Conservation (phyloP, 1,284 basidiomycete genomes). For the Ceratobasidium sp. region DNA sequence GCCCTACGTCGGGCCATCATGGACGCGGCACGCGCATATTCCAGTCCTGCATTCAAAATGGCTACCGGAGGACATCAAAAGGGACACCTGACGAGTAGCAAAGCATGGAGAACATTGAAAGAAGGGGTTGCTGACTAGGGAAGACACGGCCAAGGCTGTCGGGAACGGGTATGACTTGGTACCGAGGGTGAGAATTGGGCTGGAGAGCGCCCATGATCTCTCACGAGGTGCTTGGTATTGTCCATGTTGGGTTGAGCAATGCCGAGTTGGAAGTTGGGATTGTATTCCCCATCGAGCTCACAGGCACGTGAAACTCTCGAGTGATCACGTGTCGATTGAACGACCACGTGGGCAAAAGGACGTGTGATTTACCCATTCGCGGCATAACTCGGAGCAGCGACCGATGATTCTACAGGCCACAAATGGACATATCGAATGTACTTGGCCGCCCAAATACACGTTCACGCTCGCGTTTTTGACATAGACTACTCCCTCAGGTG, state of each 20-base stretch:
- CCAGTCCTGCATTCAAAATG: neutral
- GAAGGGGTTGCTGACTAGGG: neutral
- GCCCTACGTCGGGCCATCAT: neutral
- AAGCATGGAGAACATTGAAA: neutral
- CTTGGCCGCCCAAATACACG: too few relatives aligned
- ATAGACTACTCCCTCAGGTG: too few relatives aligned
- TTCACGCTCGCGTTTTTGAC: too few relatives aligned
- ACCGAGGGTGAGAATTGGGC: neutral
- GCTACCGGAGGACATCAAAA: neutral
- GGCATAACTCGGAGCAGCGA: too few relatives aligned
- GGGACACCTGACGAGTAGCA: neutral
- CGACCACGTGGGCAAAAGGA: too few relatives aligned
- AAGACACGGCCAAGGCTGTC: constrained; percentile 2
- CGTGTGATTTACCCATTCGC: too few relatives aligned
- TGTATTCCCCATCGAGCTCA: neutral
- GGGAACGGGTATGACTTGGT: constrained; percentile 16
- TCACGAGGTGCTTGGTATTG: neutral
- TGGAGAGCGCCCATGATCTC: neutral
- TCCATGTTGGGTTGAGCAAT: neutral
- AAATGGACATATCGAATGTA: too few relatives aligned
- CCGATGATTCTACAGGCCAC: too few relatives aligned
- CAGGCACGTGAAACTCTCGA: neutral
- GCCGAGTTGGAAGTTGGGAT: neutral
- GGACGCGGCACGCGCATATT: neutral
- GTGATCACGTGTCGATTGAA: neutral